These are phyloP conservation scores for Notholithocarpus densiflorus DNA, from an alignment of 306 rosid genomes.

Conservation along the genomic window DNA sequence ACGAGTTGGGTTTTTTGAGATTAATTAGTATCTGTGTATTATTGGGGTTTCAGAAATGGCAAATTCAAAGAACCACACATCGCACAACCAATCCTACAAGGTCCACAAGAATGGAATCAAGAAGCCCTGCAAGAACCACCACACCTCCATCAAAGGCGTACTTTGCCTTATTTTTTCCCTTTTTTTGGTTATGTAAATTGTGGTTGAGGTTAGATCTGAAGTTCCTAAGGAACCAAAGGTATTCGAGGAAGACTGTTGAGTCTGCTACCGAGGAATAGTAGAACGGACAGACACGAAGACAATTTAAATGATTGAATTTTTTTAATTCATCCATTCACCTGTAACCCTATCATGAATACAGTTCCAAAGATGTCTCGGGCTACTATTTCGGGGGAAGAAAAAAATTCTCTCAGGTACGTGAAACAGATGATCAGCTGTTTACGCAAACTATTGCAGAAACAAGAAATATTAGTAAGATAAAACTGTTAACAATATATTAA, in stretches of 20 bases:
- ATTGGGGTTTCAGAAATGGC: slow-evolving; percentile 66
- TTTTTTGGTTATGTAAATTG: background rate
- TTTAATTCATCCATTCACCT: slow-evolving; percentile 11
- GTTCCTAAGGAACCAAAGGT: slow-evolving; percentile 99
- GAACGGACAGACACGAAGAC: background rate
- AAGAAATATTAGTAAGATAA: slow-evolving; percentile 38
- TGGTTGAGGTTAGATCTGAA: slow-evolving; percentile 81
- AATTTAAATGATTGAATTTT: background rate
- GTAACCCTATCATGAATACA: slow-evolving; percentile 29
- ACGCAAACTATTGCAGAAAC: slow-evolving; percentile 18
- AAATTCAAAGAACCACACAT: slow-evolving; percentile 98
- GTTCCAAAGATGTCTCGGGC: slow-evolving; percentile 54
- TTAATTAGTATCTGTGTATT: background rate
- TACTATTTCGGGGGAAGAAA: slow-evolving; percentile 33
- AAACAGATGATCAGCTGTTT: slow-evolving; percentile 33
- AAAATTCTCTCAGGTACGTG: slow-evolving; percentile 33
- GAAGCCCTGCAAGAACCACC: slow-evolving; percentile 89
- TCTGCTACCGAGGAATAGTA: slow-evolving; percentile 63
- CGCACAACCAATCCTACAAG: slow-evolving; percentile 96
- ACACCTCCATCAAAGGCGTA: slow-evolving; percentile 97
- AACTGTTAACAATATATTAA: background rate
- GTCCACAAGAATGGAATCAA: slow-evolving; percentile 96
- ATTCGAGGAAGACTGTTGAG: slow-evolving; percentile 86
- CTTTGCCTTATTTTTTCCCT: background rate
- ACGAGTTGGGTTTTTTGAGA: background rate